Conservation (phyloP, 1,284 basidiomycete genomes). For the Athelia psychrophila region DNA sequence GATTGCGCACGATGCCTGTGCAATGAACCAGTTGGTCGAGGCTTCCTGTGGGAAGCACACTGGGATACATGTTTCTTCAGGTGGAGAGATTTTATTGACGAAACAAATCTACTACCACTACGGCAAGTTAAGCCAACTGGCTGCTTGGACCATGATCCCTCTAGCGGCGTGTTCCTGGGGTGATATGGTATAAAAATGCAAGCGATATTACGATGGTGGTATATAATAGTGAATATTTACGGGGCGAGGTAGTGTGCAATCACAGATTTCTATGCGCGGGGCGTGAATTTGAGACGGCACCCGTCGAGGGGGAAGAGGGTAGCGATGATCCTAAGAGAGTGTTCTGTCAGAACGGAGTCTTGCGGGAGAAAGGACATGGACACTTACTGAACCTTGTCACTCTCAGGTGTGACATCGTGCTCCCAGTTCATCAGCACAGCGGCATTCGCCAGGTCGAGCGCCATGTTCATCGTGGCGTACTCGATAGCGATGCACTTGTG, state of each 20-base stretch:
- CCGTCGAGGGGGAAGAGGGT: slow-evolving; percentile 95
- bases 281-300: slow-evolving; percentile 76
- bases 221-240: too few relatives aligned
- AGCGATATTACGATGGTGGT: too few relatives aligned
- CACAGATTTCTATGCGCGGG: slow-evolving; percentile 35
- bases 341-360: slow-evolving; percentile 1
- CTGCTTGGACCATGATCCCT: too few relatives aligned
- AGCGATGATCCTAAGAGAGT: slow-evolving; percentile 71
- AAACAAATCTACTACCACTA: too few relatives aligned
- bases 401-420: slow-evolving; percentile 79
- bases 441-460: slow-evolving; percentile 84
- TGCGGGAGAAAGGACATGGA: slow-evolving; percentile 7
- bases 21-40: too few relatives aligned
- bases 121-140: too few relatives aligned
- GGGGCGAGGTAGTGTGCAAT: background rate
- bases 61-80: too few relatives aligned
- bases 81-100: too few relatives aligned
- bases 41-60: too few relatives aligned
- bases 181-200: too few relatives aligned
- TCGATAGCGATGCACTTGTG: slow-evolving; percentile 93
- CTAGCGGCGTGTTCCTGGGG: too few relatives aligned
- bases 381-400: slow-evolving; percentile 81
- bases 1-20: too few relatives aligned
- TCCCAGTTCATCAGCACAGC: slow-evolving; percentile 85
- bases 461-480: slow-evolving; percentile 93